Evolutionary conservation across 129 eudicot species (phyloP).

Genomic region (Pulicaria dysenterica): DNA sequence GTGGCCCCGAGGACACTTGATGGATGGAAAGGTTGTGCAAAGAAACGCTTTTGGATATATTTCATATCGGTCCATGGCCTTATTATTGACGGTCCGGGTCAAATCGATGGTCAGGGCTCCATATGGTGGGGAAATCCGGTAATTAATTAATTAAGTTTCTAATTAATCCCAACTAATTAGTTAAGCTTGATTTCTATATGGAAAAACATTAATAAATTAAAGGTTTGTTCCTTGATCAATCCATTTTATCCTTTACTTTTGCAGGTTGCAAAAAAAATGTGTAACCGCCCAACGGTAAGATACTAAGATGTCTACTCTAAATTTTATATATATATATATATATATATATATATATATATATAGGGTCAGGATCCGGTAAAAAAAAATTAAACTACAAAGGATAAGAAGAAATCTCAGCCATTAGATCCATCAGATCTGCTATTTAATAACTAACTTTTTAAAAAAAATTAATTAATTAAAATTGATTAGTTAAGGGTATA

Average conservation of each 20-base stretch:
- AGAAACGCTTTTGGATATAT: neutral
- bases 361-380: too few species aligned
- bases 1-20: constrained; percentile 26
- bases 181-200: neutral
- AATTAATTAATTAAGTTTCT: neutral
- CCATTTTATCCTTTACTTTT: neutral
- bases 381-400: too few species aligned
- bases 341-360: too few species aligned
- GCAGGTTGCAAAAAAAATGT: neutral
- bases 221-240: neutral
- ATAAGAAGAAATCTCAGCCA: too few species aligned
- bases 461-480: too few species aligned
- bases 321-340: too few species aligned
- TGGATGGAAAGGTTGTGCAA: constrained; percentile 33
- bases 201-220: neutral
- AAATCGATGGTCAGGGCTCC: constrained; percentile 38
- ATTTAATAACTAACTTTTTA: too few species aligned
- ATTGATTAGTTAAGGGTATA: too few species aligned
- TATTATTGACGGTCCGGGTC: constrained; percentile 29
- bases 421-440: too few species aligned
- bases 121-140: constrained; percentile 20
- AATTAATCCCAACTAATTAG: too few species aligned
- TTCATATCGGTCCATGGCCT: constrained; percentile 29
- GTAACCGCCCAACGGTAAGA: constrained; percentile 10
- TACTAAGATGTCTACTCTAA: neutral